These are phyloP conservation scores for Toxoplasma gondii DNA, from an alignment of 169 alveolate genomes.

Conservation along the genomic window DNA sequence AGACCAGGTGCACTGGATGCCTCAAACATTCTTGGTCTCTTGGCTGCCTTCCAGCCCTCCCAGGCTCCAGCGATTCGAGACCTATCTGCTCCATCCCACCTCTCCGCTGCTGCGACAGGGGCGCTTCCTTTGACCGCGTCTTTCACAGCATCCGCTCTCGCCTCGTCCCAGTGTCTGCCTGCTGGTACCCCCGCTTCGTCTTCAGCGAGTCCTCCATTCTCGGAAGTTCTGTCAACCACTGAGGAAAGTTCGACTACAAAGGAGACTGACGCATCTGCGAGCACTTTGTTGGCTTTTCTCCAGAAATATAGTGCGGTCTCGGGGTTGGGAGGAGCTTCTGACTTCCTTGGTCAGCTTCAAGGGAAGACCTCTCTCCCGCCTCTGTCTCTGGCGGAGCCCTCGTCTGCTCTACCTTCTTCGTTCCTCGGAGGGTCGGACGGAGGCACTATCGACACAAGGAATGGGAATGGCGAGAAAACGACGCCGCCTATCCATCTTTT, in stretches of 20 bases:
- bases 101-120: not conserved
- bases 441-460: not conserved
- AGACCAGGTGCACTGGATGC: not conserved
- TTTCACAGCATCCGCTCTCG: not conserved
- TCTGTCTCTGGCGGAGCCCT: not conserved
- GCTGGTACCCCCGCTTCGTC: not conserved
- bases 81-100: not conserved
- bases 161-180: not conserved
- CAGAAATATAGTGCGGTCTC: not conserved
- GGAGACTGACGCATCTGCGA: not conserved
- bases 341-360: not conserved
- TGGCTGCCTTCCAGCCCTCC: not conserved
- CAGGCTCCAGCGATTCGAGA: not conserved
- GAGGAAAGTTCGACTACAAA: not conserved
- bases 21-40: not conserved
- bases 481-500: not conserved
- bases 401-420: not conserved
- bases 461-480: no score
- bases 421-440: not conserved
- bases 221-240: not conserved
- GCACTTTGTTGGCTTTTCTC: not conserved
- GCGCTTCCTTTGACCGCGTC: not conserved
- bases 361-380: not conserved
- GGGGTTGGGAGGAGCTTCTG: not conserved
- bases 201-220: not conserved